Conservation (phyloP, 2,329 filamentous ascomycete species). For the Colletotrichum sp. region DNA sequence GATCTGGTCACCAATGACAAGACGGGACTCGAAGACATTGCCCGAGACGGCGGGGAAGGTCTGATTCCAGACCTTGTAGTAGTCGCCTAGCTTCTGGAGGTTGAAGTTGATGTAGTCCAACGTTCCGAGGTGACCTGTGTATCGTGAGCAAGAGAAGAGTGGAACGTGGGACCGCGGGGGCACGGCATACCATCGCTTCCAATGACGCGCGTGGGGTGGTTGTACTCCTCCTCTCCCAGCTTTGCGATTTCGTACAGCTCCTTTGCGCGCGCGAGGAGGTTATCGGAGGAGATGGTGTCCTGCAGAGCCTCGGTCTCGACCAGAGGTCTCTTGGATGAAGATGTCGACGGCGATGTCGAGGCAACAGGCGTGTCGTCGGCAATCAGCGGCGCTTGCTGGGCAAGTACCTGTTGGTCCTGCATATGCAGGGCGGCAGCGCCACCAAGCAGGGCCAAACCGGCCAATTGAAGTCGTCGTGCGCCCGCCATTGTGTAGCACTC, state of each 20-base stretch:
- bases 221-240: slow-evolving; percentile 63
- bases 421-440: slow-evolving; percentile 13
- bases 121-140: slow-evolving; percentile 65
- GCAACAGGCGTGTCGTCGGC: slow-evolving; percentile 4
- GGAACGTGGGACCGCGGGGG: not conserved
- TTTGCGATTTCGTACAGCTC: slow-evolving; percentile 68
- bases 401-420: slow-evolving; percentile 8
- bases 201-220: slow-evolving; percentile 74
- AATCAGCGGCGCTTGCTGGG: slow-evolving; percentile 10
- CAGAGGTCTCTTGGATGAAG: slow-evolving; percentile 37
- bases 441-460: slow-evolving; percentile 5
- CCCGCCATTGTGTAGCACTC: slow-evolving; percentile 1
- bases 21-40: slow-evolving; percentile 62
- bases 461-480: slow-evolving; percentile 7
- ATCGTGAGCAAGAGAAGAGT: slow-evolving; percentile 14
- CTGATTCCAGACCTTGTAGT: slow-evolving; percentile 69
- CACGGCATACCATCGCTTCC: slow-evolving; percentile 61
- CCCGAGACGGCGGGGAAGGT: slow-evolving; percentile 67
- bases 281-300: slow-evolving; percentile 57
- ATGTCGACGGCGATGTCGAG: not conserved
- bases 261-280: slow-evolving; percentile 64
- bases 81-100: slow-evolving; percentile 59
- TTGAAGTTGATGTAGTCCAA: slow-evolving; percentile 66
- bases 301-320: slow-evolving; percentile 63
- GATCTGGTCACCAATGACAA: slow-evolving; percentile 59